Evolutionary conservation across 192 early-diverging fungal species (phyloP).

Genomic region (Chytriomyces hyalinus): DNA sequence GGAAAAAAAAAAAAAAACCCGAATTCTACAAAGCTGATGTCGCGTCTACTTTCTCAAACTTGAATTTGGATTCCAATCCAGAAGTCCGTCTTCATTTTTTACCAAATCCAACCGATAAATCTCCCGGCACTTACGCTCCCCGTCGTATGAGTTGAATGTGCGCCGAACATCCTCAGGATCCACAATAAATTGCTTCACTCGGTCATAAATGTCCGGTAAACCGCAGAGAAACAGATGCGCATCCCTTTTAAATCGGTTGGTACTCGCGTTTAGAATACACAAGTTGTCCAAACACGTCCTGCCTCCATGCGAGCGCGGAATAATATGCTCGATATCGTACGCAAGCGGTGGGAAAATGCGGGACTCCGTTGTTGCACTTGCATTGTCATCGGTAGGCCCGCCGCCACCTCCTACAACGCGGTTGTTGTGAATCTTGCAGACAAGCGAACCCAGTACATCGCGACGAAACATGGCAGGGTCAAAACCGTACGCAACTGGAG

Average conservation of each 20-base stretch:
- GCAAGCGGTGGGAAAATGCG: not conserved
- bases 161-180: not conserved
- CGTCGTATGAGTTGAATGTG: not conserved
- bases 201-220: not conserved
- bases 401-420: not conserved
- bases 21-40: no score
- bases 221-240: constrained; percentile 16
- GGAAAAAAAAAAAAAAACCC: no score
- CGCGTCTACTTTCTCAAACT: no score
- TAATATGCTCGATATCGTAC: constrained; percentile 21
- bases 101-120: constrained; percentile 4
- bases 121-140: not conserved
- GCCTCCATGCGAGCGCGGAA: constrained; percentile 14
- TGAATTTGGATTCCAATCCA: not conserved
- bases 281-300: not conserved
- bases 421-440: constrained; percentile 18
- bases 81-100: not conserved
- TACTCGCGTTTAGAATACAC: constrained; percentile 7
- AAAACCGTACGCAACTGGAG: constrained; percentile 9
- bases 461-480: constrained; percentile 6
- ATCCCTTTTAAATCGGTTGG: constrained; percentile 20
- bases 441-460: constrained; percentile 15
- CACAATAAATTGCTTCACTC: not conserved
- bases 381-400: no score
- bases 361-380: not conserved